These are phyloP conservation scores for Viola pubescens DNA, from an alignment of 441 rosid species.

Conservation along the genomic window DNA sequence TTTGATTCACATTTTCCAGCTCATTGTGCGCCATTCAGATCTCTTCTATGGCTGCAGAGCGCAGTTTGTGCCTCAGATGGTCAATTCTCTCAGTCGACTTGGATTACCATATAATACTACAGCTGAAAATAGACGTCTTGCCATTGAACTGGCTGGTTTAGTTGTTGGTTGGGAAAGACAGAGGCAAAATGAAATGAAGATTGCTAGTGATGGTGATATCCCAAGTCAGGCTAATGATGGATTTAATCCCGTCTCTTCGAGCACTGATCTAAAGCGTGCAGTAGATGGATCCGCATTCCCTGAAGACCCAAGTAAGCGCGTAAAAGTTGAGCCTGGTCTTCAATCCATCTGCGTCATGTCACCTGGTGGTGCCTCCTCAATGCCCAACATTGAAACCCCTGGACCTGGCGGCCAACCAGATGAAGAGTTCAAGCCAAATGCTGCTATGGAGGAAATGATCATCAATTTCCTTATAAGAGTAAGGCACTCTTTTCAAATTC, in stretches of 20 bases:
- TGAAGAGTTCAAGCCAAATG: conserved; percentile 99
- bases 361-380: conserved; percentile 84
- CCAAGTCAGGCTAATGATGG: conserved; percentile 49
- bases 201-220: conserved; percentile 44
- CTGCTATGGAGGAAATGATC: conserved; percentile 99
- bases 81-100: conserved; percentile 95
- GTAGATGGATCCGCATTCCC: conserved; percentile 62
- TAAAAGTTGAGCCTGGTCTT: conserved; percentile 91
- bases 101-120: conserved; percentile 94
- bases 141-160: conserved; percentile 98
- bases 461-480: conserved; percentile 96
- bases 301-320: conserved; percentile 78
- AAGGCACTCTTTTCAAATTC: conserved; percentile 31
- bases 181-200: conserved; percentile 84
- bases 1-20: conserved; percentile 97
- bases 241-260: conserved; percentile 39
- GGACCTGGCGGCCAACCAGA: conserved; percentile 95
- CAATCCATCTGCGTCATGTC: conserved; percentile 86
- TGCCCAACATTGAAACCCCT: conserved; percentile 84
- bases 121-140: conserved; percentile 91
- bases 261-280: conserved; percentile 58
- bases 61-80: conserved; percentile 99
- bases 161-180: conserved; percentile 98
- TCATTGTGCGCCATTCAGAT: conserved; percentile 92
- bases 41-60: conserved; percentile 97